Evolutionary conservation across 2,329 filamentous ascomycete species (phyloP), one percentile per base, ranked within the genome.

Genomic region (Phialophora verrucosa): DNA sequence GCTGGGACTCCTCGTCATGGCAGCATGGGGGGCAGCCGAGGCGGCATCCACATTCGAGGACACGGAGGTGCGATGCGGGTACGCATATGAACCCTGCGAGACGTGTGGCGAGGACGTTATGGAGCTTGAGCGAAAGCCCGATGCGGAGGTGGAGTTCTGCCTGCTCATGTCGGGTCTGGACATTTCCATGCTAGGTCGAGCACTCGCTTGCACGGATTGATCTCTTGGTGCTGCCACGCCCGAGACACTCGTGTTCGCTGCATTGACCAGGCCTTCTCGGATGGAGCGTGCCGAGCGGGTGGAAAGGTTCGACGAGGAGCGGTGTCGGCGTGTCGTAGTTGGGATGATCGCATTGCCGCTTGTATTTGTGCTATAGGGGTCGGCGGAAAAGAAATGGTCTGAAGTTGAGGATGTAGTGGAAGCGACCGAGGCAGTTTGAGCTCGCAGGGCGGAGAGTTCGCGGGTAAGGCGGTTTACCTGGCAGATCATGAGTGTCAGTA

Each of bases 381-480:
- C 66, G 31, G 32, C 62, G 59, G 61, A 59, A 78, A 53, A 77
- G 64, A 83, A 75, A 17, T 79, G 79, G 56, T 80, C 81, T 2
- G 85, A 86, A 44, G 83, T 82, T 10, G 84, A 85, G n/a, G 84
- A 86, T 10, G 84, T 74, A 7, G 85, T 89, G 8, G 85, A 88
- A 57, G 86, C 85, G 31, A 88, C 86, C 1, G 85, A 88, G 5
- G 86, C 84, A 8, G 87, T 87, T 74, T 87, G 87, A 27, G 87
- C 85, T 65, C 93, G 91, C n/a, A 98, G 87, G 60, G 92, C 83
- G 17, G 90, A 89, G 42, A 98, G 87, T 77, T 98, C 94, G 64
- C 94, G 90, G 0, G 92, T 96, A 35, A 98, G 84, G 38, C 94
- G 92, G 80, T 98, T 98, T 67, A 97, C 91, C 92, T 94, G 75